A percentile compares a stretch with the other conserved stretches of the same genome.
phyloP scores from a whole-genome alignment of 805 yeast species.

The Kluyveromyces siamensis region DNA sequence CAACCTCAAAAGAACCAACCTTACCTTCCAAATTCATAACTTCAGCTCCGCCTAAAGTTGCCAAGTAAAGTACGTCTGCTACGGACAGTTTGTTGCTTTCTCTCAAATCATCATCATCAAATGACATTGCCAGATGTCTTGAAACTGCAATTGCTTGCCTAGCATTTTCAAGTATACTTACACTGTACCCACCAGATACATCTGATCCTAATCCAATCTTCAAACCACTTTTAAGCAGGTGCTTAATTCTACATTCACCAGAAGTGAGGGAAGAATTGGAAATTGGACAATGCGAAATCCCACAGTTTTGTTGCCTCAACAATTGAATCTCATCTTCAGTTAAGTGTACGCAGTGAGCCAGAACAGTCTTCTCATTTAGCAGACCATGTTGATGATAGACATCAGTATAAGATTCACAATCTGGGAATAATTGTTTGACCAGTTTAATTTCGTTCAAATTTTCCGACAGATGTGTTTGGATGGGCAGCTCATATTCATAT shows the following conservation, averaged over 20 bases:
- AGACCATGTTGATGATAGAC: constrained; percentile 64
- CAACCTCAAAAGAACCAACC: constrained; percentile 65
- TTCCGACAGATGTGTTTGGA: constrained; percentile 90
- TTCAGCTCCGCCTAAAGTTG: constrained; percentile 85
- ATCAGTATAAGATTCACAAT: constrained; percentile 56
- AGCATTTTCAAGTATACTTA: constrained; percentile 55
- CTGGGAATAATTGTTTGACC: constrained; percentile 68
- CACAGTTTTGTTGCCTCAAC: constrained; percentile 46
- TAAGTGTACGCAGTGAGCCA: constrained; percentile 87
- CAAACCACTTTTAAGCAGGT: constrained; percentile 53
- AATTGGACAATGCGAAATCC: constrained; percentile 89
- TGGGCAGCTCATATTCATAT: constrained; percentile 42
- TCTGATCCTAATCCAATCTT: constrained; percentile 80
- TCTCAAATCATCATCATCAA: constrained; percentile 25
- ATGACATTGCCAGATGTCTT: constrained; percentile 51
- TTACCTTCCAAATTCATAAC: constrained; percentile 49
- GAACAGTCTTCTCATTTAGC: constrained; percentile 55
- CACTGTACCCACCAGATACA: constrained; percentile 67
- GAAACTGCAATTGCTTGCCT: constrained; percentile 67
- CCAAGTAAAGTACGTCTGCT: constrained; percentile 67
- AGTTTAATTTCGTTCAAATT: constrained; percentile 65
- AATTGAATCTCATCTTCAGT: constrained; percentile 52
- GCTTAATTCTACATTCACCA: constrained; percentile 79
- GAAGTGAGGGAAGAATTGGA: constrained; percentile 82
- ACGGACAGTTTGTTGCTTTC: constrained; percentile 45